Evolutionary conservation across 306 rosid species (phyloP).

Genomic region (Quercus gilva): DNA sequence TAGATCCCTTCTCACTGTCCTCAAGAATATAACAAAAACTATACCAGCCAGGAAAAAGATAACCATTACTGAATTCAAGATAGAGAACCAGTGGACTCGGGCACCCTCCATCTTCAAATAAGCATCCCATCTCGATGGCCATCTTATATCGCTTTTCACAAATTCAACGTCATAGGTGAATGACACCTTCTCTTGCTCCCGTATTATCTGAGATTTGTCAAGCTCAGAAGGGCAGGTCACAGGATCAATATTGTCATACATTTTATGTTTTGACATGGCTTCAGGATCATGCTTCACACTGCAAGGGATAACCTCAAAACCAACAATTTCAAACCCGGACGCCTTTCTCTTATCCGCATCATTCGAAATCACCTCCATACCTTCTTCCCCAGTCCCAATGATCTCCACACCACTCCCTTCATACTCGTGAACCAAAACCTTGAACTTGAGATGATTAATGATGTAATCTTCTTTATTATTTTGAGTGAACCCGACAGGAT

Average conservation of each 20-base stretch:
- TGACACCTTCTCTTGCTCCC: slow-evolving; percentile 72
- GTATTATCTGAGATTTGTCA: slow-evolving; percentile 70
- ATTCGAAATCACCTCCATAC: slow-evolving; percentile 62
- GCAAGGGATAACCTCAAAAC: slow-evolving; percentile 86
- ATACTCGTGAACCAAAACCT: slow-evolving; percentile 80
- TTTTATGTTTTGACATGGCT: slow-evolving; percentile 44
- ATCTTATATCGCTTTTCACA: slow-evolving; percentile 72
- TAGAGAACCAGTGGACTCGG: slow-evolving; percentile 89
- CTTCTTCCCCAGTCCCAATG: slow-evolving; percentile 94
- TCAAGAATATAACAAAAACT: slow-evolving; percentile 85
- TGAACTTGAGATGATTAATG: slow-evolving; percentile 86
- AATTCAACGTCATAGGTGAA: slow-evolving; percentile 92
- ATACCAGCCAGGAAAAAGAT: slow-evolving; percentile 92
- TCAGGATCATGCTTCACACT: slow-evolving; percentile 65
- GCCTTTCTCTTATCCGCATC: slow-evolving; percentile 71
- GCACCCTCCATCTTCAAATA: slow-evolving; percentile 96
- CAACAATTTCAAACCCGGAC: slow-evolving; percentile 89
- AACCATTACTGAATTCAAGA: slow-evolving; percentile 73
- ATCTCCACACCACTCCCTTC: slow-evolving; percentile 81
- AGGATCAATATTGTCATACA: slow-evolving; percentile 35
- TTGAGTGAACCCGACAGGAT: slow-evolving; percentile 75
- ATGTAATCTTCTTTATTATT: slow-evolving; percentile 69
- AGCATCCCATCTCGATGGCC: slow-evolving; percentile 99
- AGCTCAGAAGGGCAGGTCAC: slow-evolving; percentile 61
- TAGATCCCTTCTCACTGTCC: slow-evolving; percentile 94